A percentile compares a stretch with the other conserved stretches of the same genome.
Conservation (phyloP, 1,284 basidiomycete species). For the Hemileia vastatrix region DNA sequence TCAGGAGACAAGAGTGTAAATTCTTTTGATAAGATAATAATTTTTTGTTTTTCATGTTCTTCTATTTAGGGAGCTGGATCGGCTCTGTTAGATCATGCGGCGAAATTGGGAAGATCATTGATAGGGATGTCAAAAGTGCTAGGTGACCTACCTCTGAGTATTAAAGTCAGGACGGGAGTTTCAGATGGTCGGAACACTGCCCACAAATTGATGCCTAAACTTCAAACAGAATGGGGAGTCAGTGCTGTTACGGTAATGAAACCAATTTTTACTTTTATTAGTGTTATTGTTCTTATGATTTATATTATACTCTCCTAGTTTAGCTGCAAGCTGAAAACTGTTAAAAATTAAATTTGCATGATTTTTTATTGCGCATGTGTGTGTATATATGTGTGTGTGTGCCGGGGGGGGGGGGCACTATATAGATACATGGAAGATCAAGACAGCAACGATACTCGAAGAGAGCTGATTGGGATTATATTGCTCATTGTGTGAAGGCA, state of each 20-base stretch:
- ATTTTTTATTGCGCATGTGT: background rate
- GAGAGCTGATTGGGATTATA: conserved; percentile 41
- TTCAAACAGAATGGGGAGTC: conserved; percentile 66
- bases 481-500: conserved; percentile 47
- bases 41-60: conserved; percentile 33
- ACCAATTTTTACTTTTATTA: background rate
- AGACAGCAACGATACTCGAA: conserved; percentile 43
- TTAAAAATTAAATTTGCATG: background rate
- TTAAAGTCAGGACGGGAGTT: conserved; percentile 86
- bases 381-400: no score
- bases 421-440: conserved; percentile 65
- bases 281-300: background rate
- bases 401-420: no score
- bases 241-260: conserved; percentile 62
- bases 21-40: background rate
- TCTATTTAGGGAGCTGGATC: conserved; percentile 45
- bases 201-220: conserved; percentile 80
- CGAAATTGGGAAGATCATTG: conserved; percentile 73
- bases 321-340: background rate
- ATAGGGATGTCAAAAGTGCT: conserved; percentile 84
- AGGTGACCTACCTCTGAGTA: conserved; percentile 86
- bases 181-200: conserved; percentile 54
- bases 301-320: background rate
- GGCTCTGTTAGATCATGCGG: conserved; percentile 69
- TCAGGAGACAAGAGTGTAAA: background rate